phyloP scores from a whole-genome alignment of 352 stramenopile genomes.

The Phytophthora fragariaefolia region DNA sequence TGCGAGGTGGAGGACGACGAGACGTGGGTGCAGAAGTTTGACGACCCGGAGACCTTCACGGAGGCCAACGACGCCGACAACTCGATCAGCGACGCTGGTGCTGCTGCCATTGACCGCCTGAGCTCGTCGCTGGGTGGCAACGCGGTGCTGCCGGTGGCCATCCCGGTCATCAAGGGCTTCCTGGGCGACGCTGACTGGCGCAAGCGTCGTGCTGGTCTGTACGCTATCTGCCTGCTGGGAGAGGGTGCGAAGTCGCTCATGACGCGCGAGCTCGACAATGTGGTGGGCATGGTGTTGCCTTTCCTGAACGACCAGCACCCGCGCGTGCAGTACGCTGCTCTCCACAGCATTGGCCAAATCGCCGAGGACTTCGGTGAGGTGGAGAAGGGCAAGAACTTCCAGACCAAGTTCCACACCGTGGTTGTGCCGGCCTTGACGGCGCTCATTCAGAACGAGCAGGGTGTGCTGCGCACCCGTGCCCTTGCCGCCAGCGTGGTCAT shows the following conservation, averaged over 20 bases:
- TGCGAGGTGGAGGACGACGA: constrained; percentile 82
- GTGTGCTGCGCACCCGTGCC: constrained; percentile 75
- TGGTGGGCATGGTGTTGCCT: constrained; percentile 70
- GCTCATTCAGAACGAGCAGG: constrained; percentile 68
- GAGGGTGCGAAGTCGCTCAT: constrained; percentile 83
- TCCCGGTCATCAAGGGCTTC: constrained; percentile 76
- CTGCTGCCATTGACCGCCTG: constrained; percentile 80
- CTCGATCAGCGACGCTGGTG: constrained; percentile 73
- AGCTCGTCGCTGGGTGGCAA: constrained; percentile 74
- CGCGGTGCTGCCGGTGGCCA: constrained; percentile 76
- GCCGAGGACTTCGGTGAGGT: constrained; percentile 86
- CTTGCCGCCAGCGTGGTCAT: constrained; percentile 81
- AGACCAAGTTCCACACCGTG: constrained; percentile 74
- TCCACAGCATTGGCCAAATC: constrained; percentile 86
- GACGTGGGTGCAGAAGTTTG: constrained; percentile 76
- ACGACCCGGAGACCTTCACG: constrained; percentile 81
- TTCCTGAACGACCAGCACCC: constrained; percentile 77
- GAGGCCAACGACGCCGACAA: constrained; percentile 69
- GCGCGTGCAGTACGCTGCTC: constrained; percentile 82
- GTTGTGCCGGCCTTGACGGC: constrained; percentile 74
- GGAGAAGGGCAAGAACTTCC: constrained; percentile 90
- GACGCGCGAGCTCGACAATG: constrained; percentile 80
- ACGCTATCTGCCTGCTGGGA: constrained; percentile 77
- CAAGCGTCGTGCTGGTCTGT: constrained; percentile 81
- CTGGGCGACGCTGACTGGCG: constrained; percentile 71